Evolutionary conservation across 108 stramenopile species (phyloP).

Genomic region (Hondaea fermentalgiana): DNA sequence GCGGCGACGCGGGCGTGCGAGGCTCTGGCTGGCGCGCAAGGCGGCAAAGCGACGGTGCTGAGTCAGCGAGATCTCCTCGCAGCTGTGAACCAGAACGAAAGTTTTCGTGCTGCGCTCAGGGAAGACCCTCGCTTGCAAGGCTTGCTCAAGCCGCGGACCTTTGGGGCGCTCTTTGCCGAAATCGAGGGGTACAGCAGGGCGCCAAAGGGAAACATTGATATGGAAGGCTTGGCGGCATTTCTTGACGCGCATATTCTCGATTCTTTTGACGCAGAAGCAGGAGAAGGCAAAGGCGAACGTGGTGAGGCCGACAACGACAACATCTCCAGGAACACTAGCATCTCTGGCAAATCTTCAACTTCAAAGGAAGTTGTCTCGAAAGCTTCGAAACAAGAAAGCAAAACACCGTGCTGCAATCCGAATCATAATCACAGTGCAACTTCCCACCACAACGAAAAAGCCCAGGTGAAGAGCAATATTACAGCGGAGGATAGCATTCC

Average conservation of each 20-base stretch:
- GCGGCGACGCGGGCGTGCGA: neutral
- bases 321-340: no score
- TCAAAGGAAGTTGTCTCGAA: no score
- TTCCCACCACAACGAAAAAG: no score
- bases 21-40: neutral
- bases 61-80: neutral
- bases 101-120: neutral
- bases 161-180: neutral
- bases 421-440: no score
- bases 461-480: no score
- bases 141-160: neutral
- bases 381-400: no score
- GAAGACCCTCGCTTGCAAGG: neutral
- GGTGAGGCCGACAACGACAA: no score
- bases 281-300: no score
- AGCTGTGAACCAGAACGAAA: neutral
- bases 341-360: no score
- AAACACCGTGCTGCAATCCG: no score
- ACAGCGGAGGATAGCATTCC: no score
- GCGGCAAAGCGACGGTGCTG: neutral
- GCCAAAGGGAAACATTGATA: neutral
- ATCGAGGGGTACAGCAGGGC: neutral
- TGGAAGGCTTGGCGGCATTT: neutral
- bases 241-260: neutral
- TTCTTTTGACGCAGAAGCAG: neutral